phyloP scores from a whole-genome alignment of 2,329 filamentous ascomycete species.

The Pestalotiopsis sp. region DNA sequence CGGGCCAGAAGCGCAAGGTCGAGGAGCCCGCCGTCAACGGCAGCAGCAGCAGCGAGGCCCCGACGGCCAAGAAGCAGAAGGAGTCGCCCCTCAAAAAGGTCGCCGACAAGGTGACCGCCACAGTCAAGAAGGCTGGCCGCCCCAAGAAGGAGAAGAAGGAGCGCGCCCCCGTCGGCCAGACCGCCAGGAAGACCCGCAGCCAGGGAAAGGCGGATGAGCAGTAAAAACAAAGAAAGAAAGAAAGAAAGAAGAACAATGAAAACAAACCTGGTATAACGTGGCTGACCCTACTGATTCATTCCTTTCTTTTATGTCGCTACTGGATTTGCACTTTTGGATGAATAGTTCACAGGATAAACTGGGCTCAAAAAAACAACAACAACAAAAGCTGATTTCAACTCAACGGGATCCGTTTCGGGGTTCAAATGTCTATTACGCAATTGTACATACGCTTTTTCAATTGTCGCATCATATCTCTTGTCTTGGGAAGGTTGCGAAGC shows the following conservation, averaged over 20 bases:
- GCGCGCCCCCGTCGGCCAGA: conserved; percentile 31
- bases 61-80: conserved; percentile 42
- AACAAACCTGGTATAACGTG: background rate
- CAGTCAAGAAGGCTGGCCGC: conserved; percentile 33
- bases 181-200: conserved; percentile 40
- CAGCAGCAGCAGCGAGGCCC: conserved; percentile 25
- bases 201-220: conserved; percentile 29
- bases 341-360: background rate
- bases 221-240: background rate
- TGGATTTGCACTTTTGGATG: background rate
- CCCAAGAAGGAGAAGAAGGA: conserved; percentile 36
- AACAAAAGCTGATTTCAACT: background rate
- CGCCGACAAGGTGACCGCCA: conserved; percentile 27
- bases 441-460: background rate
- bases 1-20: conserved; percentile 16
- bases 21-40: conserved; percentile 14
- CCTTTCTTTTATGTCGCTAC: background rate
- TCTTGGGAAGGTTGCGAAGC: background rate
- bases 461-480: background rate
- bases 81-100: conserved; percentile 23
- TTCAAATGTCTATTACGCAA: background rate
- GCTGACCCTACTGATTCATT: background rate
- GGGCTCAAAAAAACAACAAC: background rate
- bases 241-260: background rate
- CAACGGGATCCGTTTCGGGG: background rate